Base-by-base conservation (phyloP, 2,329 filamentous ascomycete genomes). In the Lecanosticta acicola region DNA sequence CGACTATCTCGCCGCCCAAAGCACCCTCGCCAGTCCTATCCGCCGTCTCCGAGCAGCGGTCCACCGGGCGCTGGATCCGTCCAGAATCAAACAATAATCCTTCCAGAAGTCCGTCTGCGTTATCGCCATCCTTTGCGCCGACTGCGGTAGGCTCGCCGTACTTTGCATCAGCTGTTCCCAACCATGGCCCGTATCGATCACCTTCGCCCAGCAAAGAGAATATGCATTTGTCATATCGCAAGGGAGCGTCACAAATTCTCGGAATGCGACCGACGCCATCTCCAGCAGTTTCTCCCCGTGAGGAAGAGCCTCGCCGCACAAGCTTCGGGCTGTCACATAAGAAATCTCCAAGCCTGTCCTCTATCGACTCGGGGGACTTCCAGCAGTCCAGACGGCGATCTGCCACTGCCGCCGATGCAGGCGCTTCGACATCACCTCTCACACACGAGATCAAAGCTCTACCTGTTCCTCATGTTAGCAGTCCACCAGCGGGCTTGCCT, bases 161-260 rank as follows among this genome's bases (percentile, higher is more conserved):
- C 49, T 65, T 67, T 32, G 52, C 60, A 20, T 33, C 54, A 10
- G 46, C 55, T 19, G 43, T 51, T 36, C 36, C 49, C 50, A 45
- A 52, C 51, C 24, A 56, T 46, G 43, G 54, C 51, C 43, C 36
- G 10, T 52, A 66, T 16, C 62, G 67, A n/a, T 65, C 70, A 8
- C 64, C 65, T 13, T 73, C 71, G 4, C 71, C 71, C 4, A 66
- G 64, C 9, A 74, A 73, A 46, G 71, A 73, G 32, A 71, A 66
- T 48, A 69, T 72, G 13, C 72, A 74, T 52, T 58, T 73, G 4
- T 73, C 71, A 1, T 73, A 75, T 49, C 64, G 71, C 19, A 75
- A 73, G 55, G 71, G 71, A 20, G 71, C 66, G 4, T 74, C 71
- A 14, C 71, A 74, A 45, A 68, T 73, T 11, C 70, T 73, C 24